phyloP scores from a whole-genome alignment of 306 rosid genomes.

The Rubus idaeus region DNA sequence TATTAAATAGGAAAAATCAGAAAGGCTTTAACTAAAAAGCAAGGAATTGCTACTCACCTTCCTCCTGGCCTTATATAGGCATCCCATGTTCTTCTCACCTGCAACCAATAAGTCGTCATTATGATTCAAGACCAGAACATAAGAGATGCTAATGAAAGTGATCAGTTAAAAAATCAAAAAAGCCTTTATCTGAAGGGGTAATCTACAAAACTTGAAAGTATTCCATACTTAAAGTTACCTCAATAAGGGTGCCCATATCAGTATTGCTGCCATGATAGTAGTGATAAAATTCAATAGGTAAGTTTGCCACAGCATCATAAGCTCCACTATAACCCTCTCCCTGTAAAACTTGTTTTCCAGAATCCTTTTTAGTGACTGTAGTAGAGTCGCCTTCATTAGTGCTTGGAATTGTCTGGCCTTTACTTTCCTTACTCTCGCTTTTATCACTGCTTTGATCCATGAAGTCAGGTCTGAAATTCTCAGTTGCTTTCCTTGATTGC shows the following conservation, averaged over 20 bases:
- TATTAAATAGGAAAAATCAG: neutral
- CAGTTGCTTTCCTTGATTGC: slow-evolving; percentile 62
- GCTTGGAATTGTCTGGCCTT: slow-evolving; percentile 27
- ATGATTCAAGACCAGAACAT: slow-evolving; percentile 3
- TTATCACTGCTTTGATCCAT: slow-evolving; percentile 34
- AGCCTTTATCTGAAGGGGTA: neutral
- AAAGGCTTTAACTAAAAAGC: neutral
- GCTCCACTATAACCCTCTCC: slow-evolving; percentile 46
- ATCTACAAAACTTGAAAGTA: slow-evolving; percentile 3
- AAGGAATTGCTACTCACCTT: slow-evolving; percentile 53
- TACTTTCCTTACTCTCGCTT: slow-evolving; percentile 30
- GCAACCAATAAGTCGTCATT: slow-evolving; percentile 28
- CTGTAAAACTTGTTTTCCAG: slow-evolving; percentile 39
- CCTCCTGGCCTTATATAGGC: slow-evolving; percentile 87
- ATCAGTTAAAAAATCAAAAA: neutral
- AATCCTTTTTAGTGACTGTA: slow-evolving; percentile 40
- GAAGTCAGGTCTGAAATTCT: slow-evolving; percentile 36
- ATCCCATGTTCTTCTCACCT: slow-evolving; percentile 99
- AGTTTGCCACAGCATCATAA: slow-evolving; percentile 63
- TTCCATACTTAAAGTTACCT: slow-evolving; percentile 47
- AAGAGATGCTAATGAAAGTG: slow-evolving; percentile 2
- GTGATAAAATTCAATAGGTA: slow-evolving; percentile 91
- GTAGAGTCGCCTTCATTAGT: slow-evolving; percentile 34
- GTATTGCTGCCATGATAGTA: slow-evolving; percentile 87
- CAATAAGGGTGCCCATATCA: slow-evolving; percentile 89